Evolutionary conservation across 495 filamentous ascomycete species (phyloP).

Genomic region (Rusavskia elegans): DNA sequence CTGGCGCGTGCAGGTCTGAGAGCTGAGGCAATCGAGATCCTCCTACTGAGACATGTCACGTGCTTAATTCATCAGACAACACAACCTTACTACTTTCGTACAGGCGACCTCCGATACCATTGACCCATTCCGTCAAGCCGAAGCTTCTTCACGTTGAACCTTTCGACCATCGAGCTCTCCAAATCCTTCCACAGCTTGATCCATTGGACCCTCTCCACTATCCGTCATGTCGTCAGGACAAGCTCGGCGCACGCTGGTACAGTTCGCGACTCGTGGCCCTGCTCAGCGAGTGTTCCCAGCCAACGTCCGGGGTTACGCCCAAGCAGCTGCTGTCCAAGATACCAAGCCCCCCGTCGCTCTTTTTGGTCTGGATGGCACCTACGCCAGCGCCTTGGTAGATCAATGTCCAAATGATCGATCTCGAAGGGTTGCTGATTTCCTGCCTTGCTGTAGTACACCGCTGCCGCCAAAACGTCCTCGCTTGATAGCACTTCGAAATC

Average conservation of each 20-base stretch:
- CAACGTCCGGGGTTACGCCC: conserved; percentile 57
- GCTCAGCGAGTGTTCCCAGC: conserved; percentile 29
- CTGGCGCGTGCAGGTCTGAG: no score
- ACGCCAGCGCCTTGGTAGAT: conserved; percentile 87
- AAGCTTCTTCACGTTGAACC: no score
- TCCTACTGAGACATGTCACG: no score
- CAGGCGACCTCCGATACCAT: no score
- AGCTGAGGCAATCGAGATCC: no score
- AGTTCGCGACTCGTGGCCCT: conserved; percentile 6
- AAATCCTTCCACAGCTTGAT: no score
- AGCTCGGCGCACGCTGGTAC: conserved; percentile 1
- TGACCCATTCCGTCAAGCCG: no score
- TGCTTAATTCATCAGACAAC: no score
- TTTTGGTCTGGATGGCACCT: conserved; percentile 93
- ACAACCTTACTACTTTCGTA: no score
- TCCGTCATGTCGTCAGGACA: conserved; percentile 11
- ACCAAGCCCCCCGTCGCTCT: conserved; percentile 76
- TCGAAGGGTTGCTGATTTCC: conserved; percentile 5
- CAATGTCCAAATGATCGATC: conserved; percentile 7
- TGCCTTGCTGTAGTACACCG: conserved; percentile 66
- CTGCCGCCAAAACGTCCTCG: conserved; percentile 66
- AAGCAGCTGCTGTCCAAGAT: conserved; percentile 41
- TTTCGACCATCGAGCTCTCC: no score
- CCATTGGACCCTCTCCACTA: no score
- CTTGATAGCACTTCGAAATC: conserved; percentile 72